Conservation (phyloP, 345 rosid genomes). For the Pelargonium nanum region DNA sequence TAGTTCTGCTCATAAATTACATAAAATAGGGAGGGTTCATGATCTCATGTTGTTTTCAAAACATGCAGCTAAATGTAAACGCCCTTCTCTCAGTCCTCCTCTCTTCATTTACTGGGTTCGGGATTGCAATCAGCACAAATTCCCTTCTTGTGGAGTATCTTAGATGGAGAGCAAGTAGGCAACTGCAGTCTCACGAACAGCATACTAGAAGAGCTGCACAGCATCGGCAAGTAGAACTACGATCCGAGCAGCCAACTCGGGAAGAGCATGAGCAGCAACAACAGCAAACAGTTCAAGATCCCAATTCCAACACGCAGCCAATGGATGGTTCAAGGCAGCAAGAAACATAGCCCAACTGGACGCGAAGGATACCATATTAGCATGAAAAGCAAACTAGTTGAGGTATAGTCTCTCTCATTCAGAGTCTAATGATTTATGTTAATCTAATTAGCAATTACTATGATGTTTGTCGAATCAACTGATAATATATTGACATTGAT, state of each 20-base stretch:
- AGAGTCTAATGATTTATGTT: background rate
- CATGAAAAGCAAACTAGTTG: background rate
- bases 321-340: background rate
- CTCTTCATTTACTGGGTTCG: slow-evolving; percentile 46
- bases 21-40: background rate
- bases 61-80: slow-evolving; percentile 36
- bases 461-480: background rate
- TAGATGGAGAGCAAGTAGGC: slow-evolving; percentile 39
- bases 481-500: background rate
- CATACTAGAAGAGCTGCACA: slow-evolving; percentile 12
- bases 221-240: slow-evolving; percentile 11
- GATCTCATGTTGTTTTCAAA: background rate
- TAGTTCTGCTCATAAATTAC: background rate
- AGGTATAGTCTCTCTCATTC: background rate
- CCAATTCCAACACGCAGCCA: background rate
- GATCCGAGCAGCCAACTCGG: background rate
- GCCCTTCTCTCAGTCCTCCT: slow-evolving; percentile 42
- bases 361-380: background rate
- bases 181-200: slow-evolving; percentile 10
- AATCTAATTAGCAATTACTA: too few species aligned
- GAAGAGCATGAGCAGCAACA: slow-evolving; percentile 6
- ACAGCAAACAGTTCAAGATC: slow-evolving; percentile 3
- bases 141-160: slow-evolving; percentile 42
- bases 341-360: background rate
- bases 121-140: slow-evolving; percentile 47